phyloP scores from a whole-genome alignment of 441 rosid genomes.

The Rhodomyrtus psidioides region DNA sequence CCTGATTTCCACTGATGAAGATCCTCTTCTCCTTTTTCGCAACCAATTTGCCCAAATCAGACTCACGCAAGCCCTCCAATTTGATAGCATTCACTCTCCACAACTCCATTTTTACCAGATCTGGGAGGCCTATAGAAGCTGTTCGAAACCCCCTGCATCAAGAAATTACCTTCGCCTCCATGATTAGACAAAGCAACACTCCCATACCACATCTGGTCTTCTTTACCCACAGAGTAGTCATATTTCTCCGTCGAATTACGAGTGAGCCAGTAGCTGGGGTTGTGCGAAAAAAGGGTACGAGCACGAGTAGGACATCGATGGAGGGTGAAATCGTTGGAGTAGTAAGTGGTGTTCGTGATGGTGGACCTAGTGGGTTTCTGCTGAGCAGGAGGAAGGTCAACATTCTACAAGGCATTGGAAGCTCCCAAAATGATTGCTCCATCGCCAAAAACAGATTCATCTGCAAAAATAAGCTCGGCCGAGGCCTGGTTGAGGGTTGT shows the following conservation, averaged over 20 bases:
- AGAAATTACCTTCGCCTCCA: conserved; percentile 23
- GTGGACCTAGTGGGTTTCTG: conserved; percentile 31
- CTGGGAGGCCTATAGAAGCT: conserved; percentile 52
- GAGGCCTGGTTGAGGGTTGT: no score
- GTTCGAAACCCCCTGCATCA: conserved; percentile 26
- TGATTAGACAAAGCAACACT: conserved; percentile 40
- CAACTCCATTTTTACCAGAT: no score
- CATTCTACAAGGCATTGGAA: conserved; percentile 58
- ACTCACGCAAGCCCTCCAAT: no score
- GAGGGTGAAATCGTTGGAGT: conserved; percentile 86
- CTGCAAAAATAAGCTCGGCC: no score
- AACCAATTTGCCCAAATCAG: no score
- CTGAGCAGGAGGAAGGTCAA: conserved; percentile 23
- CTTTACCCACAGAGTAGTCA: conserved; percentile 72
- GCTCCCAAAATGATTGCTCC: no score
- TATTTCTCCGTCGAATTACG: conserved; percentile 72
- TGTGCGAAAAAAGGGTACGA: conserved; percentile 88
- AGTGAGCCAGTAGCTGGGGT: conserved; percentile 88
- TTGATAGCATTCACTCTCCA: no score
- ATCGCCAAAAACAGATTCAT: no score
- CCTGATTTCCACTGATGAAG: no score
- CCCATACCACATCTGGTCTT: conserved; percentile 85
- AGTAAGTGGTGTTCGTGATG: conserved; percentile 38
- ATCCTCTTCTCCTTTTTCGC: no score
- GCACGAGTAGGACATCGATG: conserved; percentile 75